Conservation (phyloP, 2,329 filamentous ascomycete species). For the Leptodontidium sp. region DNA sequence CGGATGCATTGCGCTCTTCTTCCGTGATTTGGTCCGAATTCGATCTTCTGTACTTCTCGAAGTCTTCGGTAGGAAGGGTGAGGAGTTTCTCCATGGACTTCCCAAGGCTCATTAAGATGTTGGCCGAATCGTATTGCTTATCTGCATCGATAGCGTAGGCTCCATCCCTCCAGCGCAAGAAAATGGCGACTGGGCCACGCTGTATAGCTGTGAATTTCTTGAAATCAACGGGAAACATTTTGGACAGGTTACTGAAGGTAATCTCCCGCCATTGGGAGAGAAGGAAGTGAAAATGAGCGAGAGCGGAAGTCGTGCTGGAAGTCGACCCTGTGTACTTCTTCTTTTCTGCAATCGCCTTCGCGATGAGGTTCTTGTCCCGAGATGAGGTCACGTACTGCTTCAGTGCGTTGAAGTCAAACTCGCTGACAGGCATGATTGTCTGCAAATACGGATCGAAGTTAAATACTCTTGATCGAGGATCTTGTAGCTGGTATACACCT, state of each 20-base stretch:
- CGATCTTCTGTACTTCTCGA: slow-evolving; percentile 80
- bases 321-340: slow-evolving; percentile 94
- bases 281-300: slow-evolving; percentile 92
- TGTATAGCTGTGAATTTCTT: slow-evolving; percentile 75
- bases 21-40: slow-evolving; percentile 74
- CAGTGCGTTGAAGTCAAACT: slow-evolving; percentile 91
- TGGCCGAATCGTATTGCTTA: slow-evolving; percentile 87
- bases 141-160: slow-evolving; percentile 95
- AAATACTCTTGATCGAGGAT: slow-evolving; percentile 85
- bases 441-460: slow-evolving; percentile 97
- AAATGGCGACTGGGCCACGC: slow-evolving; percentile 79
- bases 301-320: slow-evolving; percentile 90
- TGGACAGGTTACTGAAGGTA: slow-evolving; percentile 72
- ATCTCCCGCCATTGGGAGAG: slow-evolving; percentile 84
- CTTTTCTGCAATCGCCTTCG: slow-evolving; percentile 68
- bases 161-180: slow-evolving; percentile 83
- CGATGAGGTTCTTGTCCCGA: slow-evolving; percentile 75
- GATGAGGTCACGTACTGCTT: slow-evolving; percentile 93
- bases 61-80: slow-evolving; percentile 82
- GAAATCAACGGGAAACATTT: slow-evolving; percentile 68
- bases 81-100: slow-evolving; percentile 97
- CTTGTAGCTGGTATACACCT: slow-evolving; percentile 90
- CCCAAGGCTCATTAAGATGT: slow-evolving; percentile 88
- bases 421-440: slow-evolving; percentile 88
- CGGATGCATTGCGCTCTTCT: slow-evolving; percentile 74